These are phyloP conservation scores for Daldinia loculata DNA, from an alignment of 495 filamentous ascomycete genomes.

Conservation along the genomic window DNA sequence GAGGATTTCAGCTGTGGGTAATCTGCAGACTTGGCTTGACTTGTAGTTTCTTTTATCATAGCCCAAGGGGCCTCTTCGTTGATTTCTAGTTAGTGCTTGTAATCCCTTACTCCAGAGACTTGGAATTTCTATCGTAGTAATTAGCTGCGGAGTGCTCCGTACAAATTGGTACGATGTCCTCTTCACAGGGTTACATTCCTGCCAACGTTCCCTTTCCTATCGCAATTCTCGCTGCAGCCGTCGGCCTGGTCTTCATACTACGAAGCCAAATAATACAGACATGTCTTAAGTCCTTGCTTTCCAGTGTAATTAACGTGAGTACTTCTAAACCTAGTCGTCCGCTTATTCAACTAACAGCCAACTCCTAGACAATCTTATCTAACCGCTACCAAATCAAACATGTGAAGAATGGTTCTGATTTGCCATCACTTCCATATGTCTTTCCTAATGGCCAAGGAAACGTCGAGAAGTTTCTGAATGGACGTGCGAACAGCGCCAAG, in stretches of 20 bases:
- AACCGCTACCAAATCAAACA: neutral
- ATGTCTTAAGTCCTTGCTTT: neutral
- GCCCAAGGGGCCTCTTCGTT: neutral
- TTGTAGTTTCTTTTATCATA: neutral
- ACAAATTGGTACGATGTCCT: neutral
- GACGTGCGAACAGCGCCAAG: neutral
- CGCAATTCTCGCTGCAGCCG: neutral
- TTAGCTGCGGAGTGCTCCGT: neutral
- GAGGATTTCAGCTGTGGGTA: neutral
- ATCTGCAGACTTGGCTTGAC: neutral
- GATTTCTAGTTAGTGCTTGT: neutral
- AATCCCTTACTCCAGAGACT: neutral
- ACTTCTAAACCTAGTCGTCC: neutral
- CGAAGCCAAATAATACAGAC: neutral
- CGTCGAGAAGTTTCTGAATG: neutral
- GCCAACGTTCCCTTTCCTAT: neutral
- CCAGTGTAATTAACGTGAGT: neutral
- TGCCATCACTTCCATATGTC: neutral
- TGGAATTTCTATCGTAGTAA: neutral
- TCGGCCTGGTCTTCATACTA: neutral
- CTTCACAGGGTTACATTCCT: neutral
- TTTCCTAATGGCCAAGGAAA: neutral
- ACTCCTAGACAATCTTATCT: neutral
- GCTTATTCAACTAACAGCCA: neutral
- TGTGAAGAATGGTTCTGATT: neutral